Base-by-base conservation (phyloP, 2,329 filamentous ascomycete genomes). In the Septoria petroselini region DNA sequence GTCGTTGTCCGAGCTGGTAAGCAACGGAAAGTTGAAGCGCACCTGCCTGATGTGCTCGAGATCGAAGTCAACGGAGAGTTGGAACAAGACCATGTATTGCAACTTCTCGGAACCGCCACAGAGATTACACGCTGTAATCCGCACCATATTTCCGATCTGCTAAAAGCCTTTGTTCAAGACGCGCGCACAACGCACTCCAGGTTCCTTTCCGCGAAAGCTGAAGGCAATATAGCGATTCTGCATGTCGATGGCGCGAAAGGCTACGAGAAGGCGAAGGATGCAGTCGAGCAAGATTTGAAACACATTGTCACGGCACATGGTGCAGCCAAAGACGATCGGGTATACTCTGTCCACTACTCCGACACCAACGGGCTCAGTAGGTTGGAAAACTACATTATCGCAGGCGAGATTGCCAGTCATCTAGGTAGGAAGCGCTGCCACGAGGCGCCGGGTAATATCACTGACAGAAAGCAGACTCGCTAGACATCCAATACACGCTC, bases 371-470 rank as follows among this genome's bases (percentile, higher is more conserved):
- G 67, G 0, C 46, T 69, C 46, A 66, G 63, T 14, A 52, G 62
- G 17, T 55, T 69, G 42, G 67, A 69, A 48, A 68, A 68, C 48
- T 68, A 68, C 40, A 68, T 68, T 21, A 58, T 68, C 12, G 65
- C 62, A 1, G 58, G 62, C 14, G 66, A 68, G 49, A 63, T 68
- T 42, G 64, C 63, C 7, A 57, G 61, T 8, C 60, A 58, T 37
- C 57, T 68, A 18, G 61, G 65, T 67, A 35, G 54, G 62, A 6
- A 3, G 3, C 29, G 11, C 17, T 11, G 11, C 5, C 19, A 39
- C 9, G 21, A 45, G 8, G 14, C 8, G 7, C 34, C 15, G 8
- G 17, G 8, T 6, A 17, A 18, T 17, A 7, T 18, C 9, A 15
- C 34, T 37, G 34, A 37, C 17, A 57, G 25, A 12, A 19, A 8